Percentiles rank a stretch among this genome's conserved stretches.
phyloP scores from a whole-genome alignment of 495 filamentous ascomycete species.

The Xylaria sp. region DNA sequence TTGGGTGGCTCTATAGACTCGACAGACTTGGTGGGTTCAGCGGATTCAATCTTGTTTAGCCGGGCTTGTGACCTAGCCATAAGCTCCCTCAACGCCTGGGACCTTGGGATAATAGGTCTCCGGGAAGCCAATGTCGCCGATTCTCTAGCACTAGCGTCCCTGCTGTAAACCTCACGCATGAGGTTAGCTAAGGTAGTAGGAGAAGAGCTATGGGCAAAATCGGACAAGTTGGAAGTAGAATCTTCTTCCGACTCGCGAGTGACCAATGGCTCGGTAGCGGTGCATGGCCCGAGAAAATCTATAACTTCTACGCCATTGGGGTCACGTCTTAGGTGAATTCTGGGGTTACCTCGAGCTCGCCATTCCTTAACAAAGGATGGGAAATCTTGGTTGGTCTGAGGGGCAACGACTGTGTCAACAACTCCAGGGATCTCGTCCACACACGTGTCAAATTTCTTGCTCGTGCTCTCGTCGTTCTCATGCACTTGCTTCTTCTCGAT shows the following conservation, averaged over 20 bases:
- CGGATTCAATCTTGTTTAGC: not conserved
- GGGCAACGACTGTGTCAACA: constrained; percentile 30
- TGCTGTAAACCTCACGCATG: constrained; percentile 30
- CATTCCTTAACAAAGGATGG: constrained; percentile 36
- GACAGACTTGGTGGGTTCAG: not conserved
- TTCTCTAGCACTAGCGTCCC: not conserved
- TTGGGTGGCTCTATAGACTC: constrained; percentile 10
- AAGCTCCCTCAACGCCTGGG: not conserved
- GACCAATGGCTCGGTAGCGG: constrained; percentile 21
- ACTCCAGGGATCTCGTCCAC: not conserved
- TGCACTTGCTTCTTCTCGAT: no score
- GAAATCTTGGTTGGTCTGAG: constrained; percentile 33
- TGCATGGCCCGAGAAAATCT: constrained; percentile 30
- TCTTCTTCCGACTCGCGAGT: constrained; percentile 16
- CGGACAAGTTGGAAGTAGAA: not conserved
- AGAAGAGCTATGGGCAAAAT: not conserved
- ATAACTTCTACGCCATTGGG: constrained; percentile 34
- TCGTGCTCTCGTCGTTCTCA: no score
- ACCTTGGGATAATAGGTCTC: not conserved
- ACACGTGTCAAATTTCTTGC: no score
- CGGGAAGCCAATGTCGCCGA: not conserved
- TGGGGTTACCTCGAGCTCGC: constrained; percentile 36
- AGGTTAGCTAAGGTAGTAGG: constrained; percentile 4
- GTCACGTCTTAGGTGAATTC: constrained; percentile 34
- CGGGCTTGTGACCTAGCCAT: not conserved